Evolutionary conservation across 2,329 filamentous ascomycete species (phyloP).

Genomic region (Helminthosporium solani): DNA sequence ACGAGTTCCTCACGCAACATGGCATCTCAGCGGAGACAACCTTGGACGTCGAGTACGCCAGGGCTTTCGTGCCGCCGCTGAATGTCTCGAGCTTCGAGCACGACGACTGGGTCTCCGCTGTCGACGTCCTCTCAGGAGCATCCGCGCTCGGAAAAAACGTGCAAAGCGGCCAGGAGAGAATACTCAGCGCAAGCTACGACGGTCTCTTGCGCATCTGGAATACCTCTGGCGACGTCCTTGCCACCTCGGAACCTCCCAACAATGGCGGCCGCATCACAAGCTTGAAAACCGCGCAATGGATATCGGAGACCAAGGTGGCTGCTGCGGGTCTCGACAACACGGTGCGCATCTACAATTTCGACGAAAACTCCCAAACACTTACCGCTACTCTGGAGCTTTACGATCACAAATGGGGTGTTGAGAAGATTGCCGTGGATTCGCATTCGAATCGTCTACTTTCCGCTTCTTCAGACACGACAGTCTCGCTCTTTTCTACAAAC

Average conservation of each 20-base stretch:
- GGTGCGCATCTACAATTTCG: conserved; percentile 86
- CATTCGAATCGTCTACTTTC: conserved; percentile 78
- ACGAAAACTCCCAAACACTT: conserved; percentile 63
- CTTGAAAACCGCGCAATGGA: conserved; percentile 77
- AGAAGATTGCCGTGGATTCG: conserved; percentile 72
- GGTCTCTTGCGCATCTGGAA: conserved; percentile 86
- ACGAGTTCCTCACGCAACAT: conserved; percentile 83
- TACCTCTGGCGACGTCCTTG: conserved; percentile 78
- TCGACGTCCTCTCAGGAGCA: conserved; percentile 70
- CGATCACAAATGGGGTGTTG: conserved; percentile 74
- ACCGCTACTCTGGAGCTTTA: conserved; percentile 78
- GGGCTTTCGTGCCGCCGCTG: conserved; percentile 82
- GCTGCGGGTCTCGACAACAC: conserved; percentile 84
- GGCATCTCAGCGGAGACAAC: conserved; percentile 88
- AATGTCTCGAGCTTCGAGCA: conserved; percentile 94
- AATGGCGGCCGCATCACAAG: conserved; percentile 67
- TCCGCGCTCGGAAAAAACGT: no score
- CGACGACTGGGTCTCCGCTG: conserved; percentile 91
- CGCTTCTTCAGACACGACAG: conserved; percentile 75
- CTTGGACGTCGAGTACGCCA: conserved; percentile 87
- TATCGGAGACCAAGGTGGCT: conserved; percentile 74
- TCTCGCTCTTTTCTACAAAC: conserved; percentile 87
- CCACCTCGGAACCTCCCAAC: conserved; percentile 66
- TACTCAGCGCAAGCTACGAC: conserved; percentile 93
- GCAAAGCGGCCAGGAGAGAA: conserved; percentile 62